Conservation (phyloP, 2,329 filamentous ascomycete genomes). For the Neodidymelliopsis sp. region DNA sequence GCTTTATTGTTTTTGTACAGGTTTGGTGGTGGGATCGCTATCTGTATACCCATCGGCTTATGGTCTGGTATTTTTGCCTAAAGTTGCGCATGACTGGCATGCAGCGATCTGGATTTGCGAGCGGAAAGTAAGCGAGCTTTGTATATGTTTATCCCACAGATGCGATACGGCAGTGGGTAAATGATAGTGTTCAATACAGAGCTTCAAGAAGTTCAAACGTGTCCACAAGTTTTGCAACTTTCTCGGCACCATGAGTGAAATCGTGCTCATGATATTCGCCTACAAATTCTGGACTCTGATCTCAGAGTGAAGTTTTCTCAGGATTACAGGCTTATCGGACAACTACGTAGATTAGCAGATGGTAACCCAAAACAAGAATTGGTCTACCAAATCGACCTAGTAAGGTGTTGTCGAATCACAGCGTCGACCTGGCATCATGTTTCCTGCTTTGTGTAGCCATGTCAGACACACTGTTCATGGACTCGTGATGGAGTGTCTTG, state of each 20-base stretch:
- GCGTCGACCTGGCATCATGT: too few species aligned
- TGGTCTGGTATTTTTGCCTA: constrained; percentile 18
- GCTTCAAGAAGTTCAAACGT: constrained; percentile 4
- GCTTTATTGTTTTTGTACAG: constrained; percentile 20
- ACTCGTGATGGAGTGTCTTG: background rate
- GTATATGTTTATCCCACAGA: constrained; percentile 12
- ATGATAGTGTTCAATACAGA: constrained; percentile 14
- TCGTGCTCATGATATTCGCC: too few species aligned
- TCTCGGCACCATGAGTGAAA: too few species aligned
- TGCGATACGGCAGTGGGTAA: constrained; percentile 1
- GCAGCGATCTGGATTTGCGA: constrained; percentile 11
- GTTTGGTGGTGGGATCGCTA: constrained; percentile 31
- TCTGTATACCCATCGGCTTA: constrained; percentile 48
- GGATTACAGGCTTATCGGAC: too few species aligned
- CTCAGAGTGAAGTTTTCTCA: too few species aligned
- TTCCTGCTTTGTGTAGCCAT: background rate
- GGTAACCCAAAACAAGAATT: too few species aligned
- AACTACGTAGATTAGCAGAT: too few species aligned
- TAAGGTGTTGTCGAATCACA: too few species aligned
- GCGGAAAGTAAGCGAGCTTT: constrained; percentile 1
- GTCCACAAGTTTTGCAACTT: too few species aligned
- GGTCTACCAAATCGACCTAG: too few species aligned
- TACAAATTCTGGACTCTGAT: too few species aligned
- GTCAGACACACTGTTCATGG: background rate
- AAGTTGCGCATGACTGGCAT: constrained; percentile 23